A percentile compares a stretch with the other conserved stretches of the same genome.
phyloP scores from a whole-genome alignment of 192 early-diverging fungal species.

The Backusella australiensis region DNA sequence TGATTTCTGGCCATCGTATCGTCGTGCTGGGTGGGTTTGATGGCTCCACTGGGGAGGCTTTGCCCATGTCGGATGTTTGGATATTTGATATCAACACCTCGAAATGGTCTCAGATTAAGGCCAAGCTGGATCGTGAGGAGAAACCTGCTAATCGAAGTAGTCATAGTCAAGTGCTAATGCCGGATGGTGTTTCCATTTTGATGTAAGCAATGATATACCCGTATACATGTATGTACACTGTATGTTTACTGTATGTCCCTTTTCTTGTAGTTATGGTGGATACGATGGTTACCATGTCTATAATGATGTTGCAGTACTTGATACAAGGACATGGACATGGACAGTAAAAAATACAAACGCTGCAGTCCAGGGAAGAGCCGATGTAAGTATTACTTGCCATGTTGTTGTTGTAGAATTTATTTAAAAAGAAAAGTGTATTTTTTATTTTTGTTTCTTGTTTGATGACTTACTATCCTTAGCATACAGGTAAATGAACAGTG shows the following conservation, averaged over 20 bases:
- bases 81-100: slow-evolving; percentile 22
- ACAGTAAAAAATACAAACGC: slow-evolving; percentile 34
- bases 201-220: slow-evolving; percentile 20
- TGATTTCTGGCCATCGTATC: slow-evolving; percentile 13
- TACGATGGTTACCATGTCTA: slow-evolving; percentile 37
- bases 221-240: neutral
- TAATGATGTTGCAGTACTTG: slow-evolving; percentile 31
- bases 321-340: slow-evolving; percentile 37
- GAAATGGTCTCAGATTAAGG: slow-evolving; percentile 19
- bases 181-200: slow-evolving; percentile 31
- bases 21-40: slow-evolving; percentile 33
- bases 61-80: slow-evolving; percentile 30
- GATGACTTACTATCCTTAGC: slow-evolving; percentile 16
- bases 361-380: slow-evolving; percentile 33
- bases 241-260: neutral
- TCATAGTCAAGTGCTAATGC: slow-evolving; percentile 29
- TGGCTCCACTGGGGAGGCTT: slow-evolving; percentile 20
- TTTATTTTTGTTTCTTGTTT: neutral
- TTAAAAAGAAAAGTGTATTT: neutral
- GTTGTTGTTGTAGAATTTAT: neutral
- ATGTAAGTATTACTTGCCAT: slow-evolving; percentile 26
- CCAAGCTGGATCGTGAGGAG: slow-evolving; percentile 17
- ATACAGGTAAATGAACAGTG: slow-evolving; percentile 25
- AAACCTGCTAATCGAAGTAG: slow-evolving; percentile 28
- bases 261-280: slow-evolving; percentile 26